Evolutionary conservation across 768 basidiomycete genomes (phyloP).

Genomic region (Tricholoma matsutake): DNA sequence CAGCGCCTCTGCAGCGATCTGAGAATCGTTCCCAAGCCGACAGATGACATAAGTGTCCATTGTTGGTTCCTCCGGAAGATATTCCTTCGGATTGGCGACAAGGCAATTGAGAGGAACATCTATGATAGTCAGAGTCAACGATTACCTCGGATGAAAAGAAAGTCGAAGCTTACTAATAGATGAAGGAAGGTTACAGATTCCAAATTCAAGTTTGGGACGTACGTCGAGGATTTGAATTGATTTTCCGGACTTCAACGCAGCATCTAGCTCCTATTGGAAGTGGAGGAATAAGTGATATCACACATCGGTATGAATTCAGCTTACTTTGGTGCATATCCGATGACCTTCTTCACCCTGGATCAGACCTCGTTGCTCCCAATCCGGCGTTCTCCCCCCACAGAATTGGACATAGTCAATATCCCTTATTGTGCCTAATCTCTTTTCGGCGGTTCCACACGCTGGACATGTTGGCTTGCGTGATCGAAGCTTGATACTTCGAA

Average conservation of each 20-base stretch:
- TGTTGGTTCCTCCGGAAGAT: constrained; percentile 27
- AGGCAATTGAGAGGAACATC: constrained; percentile 73
- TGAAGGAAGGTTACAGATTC: constrained; percentile 76
- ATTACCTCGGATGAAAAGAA: not conserved
- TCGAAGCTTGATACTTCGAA: constrained; percentile 83
- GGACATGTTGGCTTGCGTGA: constrained; percentile 65
- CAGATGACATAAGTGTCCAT: constrained; percentile 64
- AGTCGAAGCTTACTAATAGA: constrained; percentile 54
- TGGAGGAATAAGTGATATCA: not conserved
- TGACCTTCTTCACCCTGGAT: constrained; percentile 32
- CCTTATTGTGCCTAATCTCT: constrained; percentile 44
- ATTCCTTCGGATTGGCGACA: constrained; percentile 53
- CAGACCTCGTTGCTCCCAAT: constrained; percentile 61
- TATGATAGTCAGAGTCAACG: constrained; percentile 23
- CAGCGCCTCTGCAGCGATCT: constrained; percentile 74
- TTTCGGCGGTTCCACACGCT: constrained; percentile 62
- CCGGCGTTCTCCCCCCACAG: constrained; percentile 71
- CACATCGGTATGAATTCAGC: not conserved
- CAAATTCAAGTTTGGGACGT: constrained; percentile 74
- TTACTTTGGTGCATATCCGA: constrained; percentile 46
- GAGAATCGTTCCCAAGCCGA: constrained; percentile 90
- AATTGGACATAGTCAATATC: constrained; percentile 80
- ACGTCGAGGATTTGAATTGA: constrained; percentile 67
- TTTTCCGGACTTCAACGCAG: constrained; percentile 27
- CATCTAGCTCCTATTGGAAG: constrained; percentile 20